phyloP scores from a whole-genome alignment of 805 yeast genomes.

The Ogataea salicorniae region DNA sequence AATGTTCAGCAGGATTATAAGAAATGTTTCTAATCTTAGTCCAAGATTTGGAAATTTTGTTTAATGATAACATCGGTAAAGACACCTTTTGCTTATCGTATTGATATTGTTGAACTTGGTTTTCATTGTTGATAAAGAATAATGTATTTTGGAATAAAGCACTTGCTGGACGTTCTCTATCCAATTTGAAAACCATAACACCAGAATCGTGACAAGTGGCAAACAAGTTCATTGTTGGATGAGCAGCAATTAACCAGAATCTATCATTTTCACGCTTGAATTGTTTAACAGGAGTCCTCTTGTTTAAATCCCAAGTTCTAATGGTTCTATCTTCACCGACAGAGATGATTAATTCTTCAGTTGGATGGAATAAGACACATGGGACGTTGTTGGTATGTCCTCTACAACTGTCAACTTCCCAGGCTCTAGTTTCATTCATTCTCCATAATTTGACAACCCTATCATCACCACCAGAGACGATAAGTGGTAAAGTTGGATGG shows the following conservation, averaged over 20 bases:
- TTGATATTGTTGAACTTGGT: constrained; percentile 79
- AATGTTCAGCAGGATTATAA: constrained; percentile 88
- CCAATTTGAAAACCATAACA: constrained; percentile 95
- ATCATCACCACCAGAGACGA: constrained; percentile 95
- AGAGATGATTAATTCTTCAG: constrained; percentile 85
- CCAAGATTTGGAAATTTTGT: constrained; percentile 83
- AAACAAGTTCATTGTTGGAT: constrained; percentile 85
- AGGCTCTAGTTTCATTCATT: constrained; percentile 94
- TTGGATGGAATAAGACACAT: constrained; percentile 87
- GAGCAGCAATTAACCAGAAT: constrained; percentile 88
- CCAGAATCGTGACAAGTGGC: constrained; percentile 98
- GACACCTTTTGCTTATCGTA: constrained; percentile 58
- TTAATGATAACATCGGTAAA: constrained; percentile 76
- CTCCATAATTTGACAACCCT: constrained; percentile 94
- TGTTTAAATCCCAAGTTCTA: constrained; percentile 94
- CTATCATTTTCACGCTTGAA: constrained; percentile 91
- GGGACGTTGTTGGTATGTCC: constrained; percentile 95
- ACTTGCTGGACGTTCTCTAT: constrained; percentile 96
- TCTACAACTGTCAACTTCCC: constrained; percentile 98
- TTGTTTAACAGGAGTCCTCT: constrained; percentile 88
- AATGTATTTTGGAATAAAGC: constrained; percentile 66
- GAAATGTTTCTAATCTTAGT: constrained; percentile 77
- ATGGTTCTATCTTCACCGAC: constrained; percentile 95
- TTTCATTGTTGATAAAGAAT: constrained; percentile 74
- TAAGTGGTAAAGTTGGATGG: constrained; percentile 93